Percentiles rank a stretch among this genome's conserved stretches.
Conservation (phyloP, 495 filamentous ascomycete species). For the Neurospora sp. region DNA sequence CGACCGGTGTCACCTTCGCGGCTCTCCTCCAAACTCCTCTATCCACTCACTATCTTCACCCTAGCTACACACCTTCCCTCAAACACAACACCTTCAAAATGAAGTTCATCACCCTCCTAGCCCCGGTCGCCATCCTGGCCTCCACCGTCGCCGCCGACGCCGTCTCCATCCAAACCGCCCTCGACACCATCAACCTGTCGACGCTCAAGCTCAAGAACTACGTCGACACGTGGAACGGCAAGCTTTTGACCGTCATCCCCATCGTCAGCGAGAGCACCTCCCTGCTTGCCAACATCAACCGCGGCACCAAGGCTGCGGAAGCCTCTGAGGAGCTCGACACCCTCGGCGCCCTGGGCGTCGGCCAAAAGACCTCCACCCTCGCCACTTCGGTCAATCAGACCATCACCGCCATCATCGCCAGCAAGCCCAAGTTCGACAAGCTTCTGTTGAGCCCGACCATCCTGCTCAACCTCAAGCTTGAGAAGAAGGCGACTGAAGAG, state of each 20-base stretch:
- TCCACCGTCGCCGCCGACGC: conserved; percentile 14
- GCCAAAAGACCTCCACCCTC: conserved; percentile 14
- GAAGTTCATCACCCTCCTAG: conserved; percentile 14
- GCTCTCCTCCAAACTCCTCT: background rate
- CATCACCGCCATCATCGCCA: conserved; percentile 15
- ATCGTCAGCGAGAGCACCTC: conserved; percentile 19
- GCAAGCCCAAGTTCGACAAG: conserved; percentile 27
- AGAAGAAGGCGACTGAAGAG: conserved; percentile 24
- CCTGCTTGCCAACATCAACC: conserved; percentile 22
- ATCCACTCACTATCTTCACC: background rate
- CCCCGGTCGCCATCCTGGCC: conserved; percentile 12
- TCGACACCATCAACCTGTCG: conserved; percentile 15
- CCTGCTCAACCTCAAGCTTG: conserved; percentile 19
- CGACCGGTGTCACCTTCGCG: background rate
- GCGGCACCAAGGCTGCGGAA: conserved; percentile 20
- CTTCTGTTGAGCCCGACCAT: conserved; percentile 23
- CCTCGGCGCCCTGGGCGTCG: conserved; percentile 17
- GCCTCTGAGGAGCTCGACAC: conserved; percentile 7
- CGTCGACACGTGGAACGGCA: conserved; percentile 18
- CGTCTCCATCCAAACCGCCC: conserved; percentile 19
- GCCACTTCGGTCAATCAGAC: conserved; percentile 15
- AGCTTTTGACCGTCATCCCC: conserved; percentile 15
- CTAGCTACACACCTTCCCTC: background rate
- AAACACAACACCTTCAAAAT: conserved; percentile 3
- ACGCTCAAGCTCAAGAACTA: conserved; percentile 20